These are phyloP conservation scores for Melastoma malabathricum DNA, from an alignment of 345 rosid species.

Conservation along the genomic window DNA sequence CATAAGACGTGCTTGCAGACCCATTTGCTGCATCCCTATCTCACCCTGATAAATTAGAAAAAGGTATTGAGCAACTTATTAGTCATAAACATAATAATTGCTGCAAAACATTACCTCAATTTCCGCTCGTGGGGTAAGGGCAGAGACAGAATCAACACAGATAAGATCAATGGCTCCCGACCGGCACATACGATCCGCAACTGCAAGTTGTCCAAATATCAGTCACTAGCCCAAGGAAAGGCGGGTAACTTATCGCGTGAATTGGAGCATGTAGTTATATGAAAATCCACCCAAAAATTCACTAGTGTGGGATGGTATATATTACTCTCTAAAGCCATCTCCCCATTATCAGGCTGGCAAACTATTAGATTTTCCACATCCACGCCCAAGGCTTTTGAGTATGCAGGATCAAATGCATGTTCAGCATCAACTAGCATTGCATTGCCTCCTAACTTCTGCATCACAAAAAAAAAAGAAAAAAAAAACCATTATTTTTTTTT, in stretches of 20 bases:
- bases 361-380: slow-evolving; percentile 88
- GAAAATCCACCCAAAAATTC: not conserved
- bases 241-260: too few relatives aligned
- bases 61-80: not conserved
- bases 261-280: too few relatives aligned
- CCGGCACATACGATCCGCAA: slow-evolving; percentile 98
- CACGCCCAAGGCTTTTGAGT: slow-evolving; percentile 85
- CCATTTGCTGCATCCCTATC: slow-evolving; percentile 99
- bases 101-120: slow-evolving; percentile 43
- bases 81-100: too few relatives aligned
- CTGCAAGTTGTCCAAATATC: slow-evolving; percentile 24
- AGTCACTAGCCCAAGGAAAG: too few relatives aligned
- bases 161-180: slow-evolving; percentile 92
- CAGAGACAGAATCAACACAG: slow-evolving; percentile 93
- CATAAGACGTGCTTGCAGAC: slow-evolving; percentile 96
- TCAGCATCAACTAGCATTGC: slow-evolving; percentile 99
- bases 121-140: slow-evolving; percentile 96
- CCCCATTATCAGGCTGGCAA: slow-evolving; percentile 92
- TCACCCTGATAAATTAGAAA: slow-evolving; percentile 46
- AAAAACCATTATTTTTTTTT: too few relatives aligned
- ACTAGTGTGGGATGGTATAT: slow-evolving; percentile 1
- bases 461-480: slow-evolving; percentile 8
- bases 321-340: slow-evolving; percentile 92
- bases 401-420: slow-evolving; percentile 96
- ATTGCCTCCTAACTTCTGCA: slow-evolving; percentile 90